A percentile compares a stretch with the other conserved stretches of the same genome.
Conservation (phyloP, 1,139 yeast genomes). For the Diutina mesorugosa region DNA sequence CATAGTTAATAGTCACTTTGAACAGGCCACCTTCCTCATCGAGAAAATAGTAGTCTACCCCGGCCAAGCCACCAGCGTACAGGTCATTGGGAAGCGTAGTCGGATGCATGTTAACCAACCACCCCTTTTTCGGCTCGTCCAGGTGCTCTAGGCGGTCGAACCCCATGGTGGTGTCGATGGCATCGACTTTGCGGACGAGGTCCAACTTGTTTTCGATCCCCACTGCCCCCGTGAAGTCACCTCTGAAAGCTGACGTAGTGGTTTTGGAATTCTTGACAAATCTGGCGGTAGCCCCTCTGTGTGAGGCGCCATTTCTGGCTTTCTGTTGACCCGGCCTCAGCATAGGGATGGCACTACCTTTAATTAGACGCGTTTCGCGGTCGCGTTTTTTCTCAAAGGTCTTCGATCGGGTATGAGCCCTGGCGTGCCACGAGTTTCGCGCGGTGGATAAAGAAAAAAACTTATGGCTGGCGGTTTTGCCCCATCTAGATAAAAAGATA, state of each 20-base stretch:
- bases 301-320: background rate
- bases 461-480: background rate
- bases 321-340: background rate
- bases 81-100: slow-evolving; percentile 47
- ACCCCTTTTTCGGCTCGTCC: slow-evolving; percentile 56
- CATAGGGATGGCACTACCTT: background rate
- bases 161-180: slow-evolving; percentile 69
- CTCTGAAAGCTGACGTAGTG: background rate
- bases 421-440: background rate
- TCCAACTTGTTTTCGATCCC: background rate
- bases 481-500: background rate
- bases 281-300: background rate
- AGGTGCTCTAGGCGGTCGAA: slow-evolving; percentile 69
- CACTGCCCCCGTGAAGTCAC: background rate
- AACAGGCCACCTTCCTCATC: slow-evolving; percentile 97
- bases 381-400: background rate
- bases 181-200: slow-evolving; percentile 23
- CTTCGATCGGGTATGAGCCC: background rate
- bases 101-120: slow-evolving; percentile 84
- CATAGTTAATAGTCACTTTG: slow-evolving; percentile 70
- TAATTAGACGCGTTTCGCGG: background rate
- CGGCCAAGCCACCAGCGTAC: slow-evolving; percentile 44
- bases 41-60: slow-evolving; percentile 89
- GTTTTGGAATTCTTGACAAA: background rate
- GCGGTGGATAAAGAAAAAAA: background rate